Conservation (phyloP, 169 alveolate genomes). For the Cryptosporidium xiaoi region DNA sequence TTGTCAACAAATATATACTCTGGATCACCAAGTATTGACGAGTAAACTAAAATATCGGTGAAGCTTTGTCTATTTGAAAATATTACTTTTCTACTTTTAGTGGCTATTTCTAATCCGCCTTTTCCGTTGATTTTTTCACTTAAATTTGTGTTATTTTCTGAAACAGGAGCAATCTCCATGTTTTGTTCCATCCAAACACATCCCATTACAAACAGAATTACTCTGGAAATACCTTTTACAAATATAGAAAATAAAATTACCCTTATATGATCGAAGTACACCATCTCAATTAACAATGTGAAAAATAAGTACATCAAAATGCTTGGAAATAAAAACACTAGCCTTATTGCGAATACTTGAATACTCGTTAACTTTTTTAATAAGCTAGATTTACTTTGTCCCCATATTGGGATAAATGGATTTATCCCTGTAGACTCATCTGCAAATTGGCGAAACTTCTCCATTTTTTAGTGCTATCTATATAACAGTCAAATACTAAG, state of each 20-base stretch:
- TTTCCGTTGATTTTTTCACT: neutral
- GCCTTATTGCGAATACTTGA: neutral
- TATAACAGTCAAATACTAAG: neutral
- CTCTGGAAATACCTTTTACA: slow-evolving; percentile 47
- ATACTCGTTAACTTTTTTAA: slow-evolving; percentile 32
- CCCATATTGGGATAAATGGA: slow-evolving; percentile 80
- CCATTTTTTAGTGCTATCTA: neutral
- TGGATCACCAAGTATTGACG: slow-evolving; percentile 26
- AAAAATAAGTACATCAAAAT: slow-evolving; percentile 2
- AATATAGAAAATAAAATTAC: slow-evolving; percentile 41
- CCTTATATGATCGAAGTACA: slow-evolving; percentile 37
- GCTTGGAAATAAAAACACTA: neutral
- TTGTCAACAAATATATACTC: slow-evolving; percentile 31
- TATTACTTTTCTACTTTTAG: slow-evolving; percentile 2
- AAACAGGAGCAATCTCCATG: neutral
- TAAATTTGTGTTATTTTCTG: neutral
- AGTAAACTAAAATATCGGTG: slow-evolving; percentile 39
- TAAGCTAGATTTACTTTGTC: slow-evolving; percentile 55
- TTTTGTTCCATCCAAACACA: slow-evolving; percentile 58
- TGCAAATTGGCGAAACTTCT: slow-evolving; percentile 77
- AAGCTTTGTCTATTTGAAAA: slow-evolving; percentile 59
- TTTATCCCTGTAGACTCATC: slow-evolving; percentile 81
- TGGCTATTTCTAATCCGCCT: neutral
- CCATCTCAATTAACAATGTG: neutral
- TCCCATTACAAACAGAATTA: slow-evolving; percentile 27